Base-by-base conservation (phyloP, 208 protist species). In the Trypanosoma scelopori region DNA sequence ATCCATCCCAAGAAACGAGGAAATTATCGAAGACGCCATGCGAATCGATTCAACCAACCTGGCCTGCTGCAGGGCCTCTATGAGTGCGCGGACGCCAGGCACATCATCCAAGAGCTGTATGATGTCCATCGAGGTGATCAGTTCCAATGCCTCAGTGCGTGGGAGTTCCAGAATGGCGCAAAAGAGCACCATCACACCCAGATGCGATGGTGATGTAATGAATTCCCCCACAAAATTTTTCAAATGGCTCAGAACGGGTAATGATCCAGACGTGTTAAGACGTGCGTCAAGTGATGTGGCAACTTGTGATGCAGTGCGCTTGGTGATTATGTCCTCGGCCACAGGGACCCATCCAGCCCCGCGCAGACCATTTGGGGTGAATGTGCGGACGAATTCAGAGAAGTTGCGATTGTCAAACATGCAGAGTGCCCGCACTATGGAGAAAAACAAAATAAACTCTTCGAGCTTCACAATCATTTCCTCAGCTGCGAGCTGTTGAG, bases 141-240 rank as follows among this genome's bases (percentile, higher is more conserved):
- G 62, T 37, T 70, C 64, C 37, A 79, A 60, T 6, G 76, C 77
- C 55, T 60, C 64, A 11, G 37, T 45, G 46, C 82, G 69, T 37
- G 84, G 79, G 16, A 79, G 50, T 25, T 77, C 62, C 15, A 66
- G 74, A 35, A 89, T 6, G 15, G 78, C 76, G 5, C 66, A 76
- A 55, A 88, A 70, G 47, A 83, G 16, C 11, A 83, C 25, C 48
- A 88, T 71, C 4, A 58, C 66, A 45, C 66, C 66, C 5, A 71
- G 46, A 13, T 71, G 66, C 32, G 48, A 27, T 35, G 39, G 49
- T 51, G 66, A 59, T 32, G 56, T 65, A 52, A 71, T 65, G 18
- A 20, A 55, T 4, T 45, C 16, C 23, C 56, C 66, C 23, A 71
- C 66, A 43, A 57, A n/a, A 42, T 20, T 5, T 45, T 56, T n/a